Conservation (phyloP, 208 protist genomes). For the Trypanosoma mega region DNA sequence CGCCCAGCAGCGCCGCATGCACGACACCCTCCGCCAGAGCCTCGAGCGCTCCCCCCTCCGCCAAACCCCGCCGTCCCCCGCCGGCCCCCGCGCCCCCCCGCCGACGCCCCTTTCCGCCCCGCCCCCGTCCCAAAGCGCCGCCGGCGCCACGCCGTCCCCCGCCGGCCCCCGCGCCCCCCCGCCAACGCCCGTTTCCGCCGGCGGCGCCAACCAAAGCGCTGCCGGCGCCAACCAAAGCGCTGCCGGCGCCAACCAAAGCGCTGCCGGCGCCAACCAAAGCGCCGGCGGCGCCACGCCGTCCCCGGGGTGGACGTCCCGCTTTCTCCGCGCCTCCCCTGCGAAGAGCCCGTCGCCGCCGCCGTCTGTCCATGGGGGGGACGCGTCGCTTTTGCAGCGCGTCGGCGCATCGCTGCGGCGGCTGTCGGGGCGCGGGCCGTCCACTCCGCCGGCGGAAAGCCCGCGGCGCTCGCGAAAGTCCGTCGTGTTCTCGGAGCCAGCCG, state of each 20-base stretch:
- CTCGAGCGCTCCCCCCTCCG: constrained; percentile 14
- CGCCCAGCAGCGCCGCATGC: constrained; percentile 33
- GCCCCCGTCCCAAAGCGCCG: not conserved
- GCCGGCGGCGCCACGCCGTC: not conserved
- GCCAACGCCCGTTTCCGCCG: not conserved
- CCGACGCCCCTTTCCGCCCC: constrained; percentile 1
- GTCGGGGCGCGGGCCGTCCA: constrained; percentile 16
- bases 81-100: not conserved
- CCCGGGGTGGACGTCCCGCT: not conserved
- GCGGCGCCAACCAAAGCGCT: not conserved
- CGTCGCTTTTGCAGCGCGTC: constrained; percentile 25
- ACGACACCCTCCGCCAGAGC: constrained; percentile 33
- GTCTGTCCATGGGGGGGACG: not conserved
- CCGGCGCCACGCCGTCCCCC: constrained; percentile 8
- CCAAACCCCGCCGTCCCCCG: constrained; percentile 1
- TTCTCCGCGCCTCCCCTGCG: not conserved
- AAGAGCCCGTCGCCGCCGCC: not conserved
- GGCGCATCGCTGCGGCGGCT: constrained; percentile 23
- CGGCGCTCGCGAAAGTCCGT: constrained; percentile 73
- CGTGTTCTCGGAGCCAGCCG: constrained; percentile 52
- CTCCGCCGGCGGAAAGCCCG: not conserved
- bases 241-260: constrained; percentile 6
- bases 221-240: too few species aligned
- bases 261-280: constrained; percentile 2
- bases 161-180: not conserved